Percentiles rank a stretch among this genome's conserved stretches.
phyloP scores from a whole-genome alignment of 2,329 filamentous ascomycete species.

The Thelonectria blattea region DNA sequence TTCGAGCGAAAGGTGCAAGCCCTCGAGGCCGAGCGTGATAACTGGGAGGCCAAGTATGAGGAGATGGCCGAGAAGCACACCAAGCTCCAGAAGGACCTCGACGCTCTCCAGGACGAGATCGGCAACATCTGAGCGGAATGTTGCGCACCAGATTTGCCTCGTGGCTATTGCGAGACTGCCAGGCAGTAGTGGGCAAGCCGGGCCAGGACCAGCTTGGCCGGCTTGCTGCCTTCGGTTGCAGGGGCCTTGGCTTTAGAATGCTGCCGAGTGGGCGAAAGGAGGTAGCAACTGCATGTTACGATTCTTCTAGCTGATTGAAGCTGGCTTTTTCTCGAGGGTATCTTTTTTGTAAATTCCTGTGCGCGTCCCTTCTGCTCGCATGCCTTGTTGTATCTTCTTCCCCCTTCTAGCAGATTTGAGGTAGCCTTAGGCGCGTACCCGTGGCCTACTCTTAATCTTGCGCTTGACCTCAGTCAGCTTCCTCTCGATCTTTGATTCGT shows the following conservation, averaged over 20 bases:
- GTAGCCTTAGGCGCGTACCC: conserved; percentile 23
- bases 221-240: conserved; percentile 32
- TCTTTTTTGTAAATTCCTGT: conserved; percentile 39
- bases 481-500: conserved; percentile 87
- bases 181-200: conserved; percentile 22
- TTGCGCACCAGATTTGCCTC: conserved; percentile 28
- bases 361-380: conserved; percentile 16
- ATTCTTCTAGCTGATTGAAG: conserved; percentile 41
- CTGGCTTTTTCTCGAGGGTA: conserved; percentile 41
- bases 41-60: conserved; percentile 98
- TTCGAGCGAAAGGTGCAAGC: conserved; percentile 99
- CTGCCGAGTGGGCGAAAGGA: conserved; percentile 38
- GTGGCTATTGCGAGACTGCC: conserved; percentile 27
- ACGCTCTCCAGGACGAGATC: conserved; percentile 90
- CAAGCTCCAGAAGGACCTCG: conserved; percentile 84
- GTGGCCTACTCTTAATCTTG: conserved; percentile 65
- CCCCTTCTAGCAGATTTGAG: conserved; percentile 6
- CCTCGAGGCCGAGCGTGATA: conserved; percentile 87
- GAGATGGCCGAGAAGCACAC: conserved; percentile 93
- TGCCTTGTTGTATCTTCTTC: conserved; percentile 10
- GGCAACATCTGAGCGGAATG: conserved; percentile 76
- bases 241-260: conserved; percentile 31
- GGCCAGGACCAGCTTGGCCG: conserved; percentile 25
- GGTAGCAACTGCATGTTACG: conserved; percentile 41
- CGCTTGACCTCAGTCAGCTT: conserved; percentile 74